These are phyloP conservation scores for Austroboletus eburneus DNA, from an alignment of 768 basidiomycete species.

Conservation along the genomic window DNA sequence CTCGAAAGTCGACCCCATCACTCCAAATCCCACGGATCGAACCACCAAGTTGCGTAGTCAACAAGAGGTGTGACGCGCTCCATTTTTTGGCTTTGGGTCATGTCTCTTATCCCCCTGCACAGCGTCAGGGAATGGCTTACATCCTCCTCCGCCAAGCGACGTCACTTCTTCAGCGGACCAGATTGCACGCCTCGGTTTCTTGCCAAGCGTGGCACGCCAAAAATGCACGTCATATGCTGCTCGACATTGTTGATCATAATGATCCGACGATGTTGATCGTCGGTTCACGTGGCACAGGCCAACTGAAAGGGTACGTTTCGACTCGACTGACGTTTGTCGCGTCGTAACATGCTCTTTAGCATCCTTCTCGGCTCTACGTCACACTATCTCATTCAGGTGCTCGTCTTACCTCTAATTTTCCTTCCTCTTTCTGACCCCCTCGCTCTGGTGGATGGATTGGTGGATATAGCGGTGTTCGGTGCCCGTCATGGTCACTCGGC, in stretches of 20 bases:
- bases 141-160: slow-evolving; percentile 89
- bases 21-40: slow-evolving; percentile 71
- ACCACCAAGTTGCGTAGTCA: slow-evolving; percentile 79
- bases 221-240: slow-evolving; percentile 83
- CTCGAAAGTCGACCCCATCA: slow-evolving; percentile 57
- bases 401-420: slow-evolving; percentile 7
- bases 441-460: no score
- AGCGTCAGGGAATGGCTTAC: slow-evolving; percentile 88
- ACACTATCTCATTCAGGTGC: slow-evolving; percentile 84
- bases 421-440: not conserved
- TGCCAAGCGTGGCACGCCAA: slow-evolving; percentile 99
- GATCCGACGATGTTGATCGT: slow-evolving; percentile 93
- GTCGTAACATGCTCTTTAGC: slow-evolving; percentile 41
- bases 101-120: slow-evolving; percentile 7
- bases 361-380: slow-evolving; percentile 90
- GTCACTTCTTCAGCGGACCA: slow-evolving; percentile 84
- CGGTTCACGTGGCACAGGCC: slow-evolving; percentile 85
- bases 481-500: slow-evolving; percentile 94
- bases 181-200: slow-evolving; percentile 76
- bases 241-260: slow-evolving; percentile 85
- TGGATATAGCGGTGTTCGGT: slow-evolving; percentile 96
- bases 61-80: slow-evolving; percentile 65
- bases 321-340: not conserved
- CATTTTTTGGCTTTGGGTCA: slow-evolving; percentile 2
- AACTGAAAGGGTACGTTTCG: slow-evolving; percentile 73